phyloP scores from a whole-genome alignment of 768 basidiomycete species.

The Lenzites betulinus region DNA sequence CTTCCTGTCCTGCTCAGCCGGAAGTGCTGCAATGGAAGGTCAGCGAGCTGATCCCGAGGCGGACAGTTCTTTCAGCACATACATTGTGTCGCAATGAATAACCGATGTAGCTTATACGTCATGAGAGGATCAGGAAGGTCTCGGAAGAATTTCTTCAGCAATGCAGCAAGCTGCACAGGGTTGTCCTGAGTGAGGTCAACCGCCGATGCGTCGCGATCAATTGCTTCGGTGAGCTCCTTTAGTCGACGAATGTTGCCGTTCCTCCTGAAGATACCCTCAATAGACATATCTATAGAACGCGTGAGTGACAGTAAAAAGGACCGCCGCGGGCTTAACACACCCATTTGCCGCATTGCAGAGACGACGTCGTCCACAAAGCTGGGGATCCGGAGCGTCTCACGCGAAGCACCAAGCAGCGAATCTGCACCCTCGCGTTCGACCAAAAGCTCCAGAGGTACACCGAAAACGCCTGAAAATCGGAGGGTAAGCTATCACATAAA shows the following conservation, averaged over 20 bases:
- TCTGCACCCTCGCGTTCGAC: constrained; percentile 97
- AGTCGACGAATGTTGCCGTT: constrained; percentile 96
- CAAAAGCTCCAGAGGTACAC: constrained; percentile 87
- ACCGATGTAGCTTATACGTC: constrained; percentile 89
- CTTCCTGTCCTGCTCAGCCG: constrained; percentile 73
- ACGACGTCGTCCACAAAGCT: constrained; percentile 99
- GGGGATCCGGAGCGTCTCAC: constrained; percentile 83
- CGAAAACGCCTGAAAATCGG: constrained; percentile 74
- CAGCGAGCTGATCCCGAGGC: constrained; percentile 14
- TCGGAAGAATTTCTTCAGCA: constrained; percentile 95
- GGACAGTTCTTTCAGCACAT: constrained; percentile 36
- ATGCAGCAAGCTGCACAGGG: constrained; percentile 93
- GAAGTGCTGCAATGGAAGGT: constrained; percentile 57
- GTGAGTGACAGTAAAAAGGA: not conserved
- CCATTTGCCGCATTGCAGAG: constrained; percentile 99
- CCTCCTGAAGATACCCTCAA: constrained; percentile 98
- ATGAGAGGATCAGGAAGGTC: constrained; percentile 95
- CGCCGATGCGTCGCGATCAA: constrained; percentile 90
- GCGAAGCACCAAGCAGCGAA: constrained; percentile 87
- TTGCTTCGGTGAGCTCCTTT: constrained; percentile 86
- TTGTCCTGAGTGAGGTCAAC: constrained; percentile 95
- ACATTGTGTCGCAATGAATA: constrained; percentile 90
- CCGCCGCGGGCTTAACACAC: constrained; percentile 47
- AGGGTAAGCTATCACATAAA: constrained; percentile 2
- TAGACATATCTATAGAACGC: constrained; percentile 81